These are phyloP conservation scores for Salix suchowensis DNA, from an alignment of 345 rosid genomes.

Conservation along the genomic window DNA sequence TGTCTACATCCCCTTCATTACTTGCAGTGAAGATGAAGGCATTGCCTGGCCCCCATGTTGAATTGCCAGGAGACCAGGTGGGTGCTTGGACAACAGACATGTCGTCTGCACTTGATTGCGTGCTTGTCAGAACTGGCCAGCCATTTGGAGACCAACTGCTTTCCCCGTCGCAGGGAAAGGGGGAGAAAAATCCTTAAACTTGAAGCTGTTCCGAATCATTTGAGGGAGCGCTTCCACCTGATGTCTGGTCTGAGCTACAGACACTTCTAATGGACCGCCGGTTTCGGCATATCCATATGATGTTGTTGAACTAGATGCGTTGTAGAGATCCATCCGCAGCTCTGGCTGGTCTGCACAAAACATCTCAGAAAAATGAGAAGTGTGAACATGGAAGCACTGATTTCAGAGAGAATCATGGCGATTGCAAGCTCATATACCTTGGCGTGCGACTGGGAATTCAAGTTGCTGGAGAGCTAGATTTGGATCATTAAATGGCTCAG, in stretches of 20 bases:
- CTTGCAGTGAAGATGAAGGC: constrained; percentile 13
- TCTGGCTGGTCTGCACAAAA: constrained; percentile 29
- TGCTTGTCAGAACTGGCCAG: constrained; percentile 11
- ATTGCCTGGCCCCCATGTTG: constrained; percentile 29
- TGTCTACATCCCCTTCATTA: constrained; percentile 23
- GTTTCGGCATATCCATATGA: constrained; percentile 18
- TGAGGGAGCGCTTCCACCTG: constrained; percentile 13
- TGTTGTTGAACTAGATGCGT: constrained; percentile 20
- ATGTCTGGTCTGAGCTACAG: constrained; percentile 6
- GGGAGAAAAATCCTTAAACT: constrained; percentile 8
- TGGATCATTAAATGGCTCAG: constrained; percentile 20
- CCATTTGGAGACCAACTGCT: constrained; percentile 12
- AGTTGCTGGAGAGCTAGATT: constrained; percentile 26
- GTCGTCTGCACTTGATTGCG: constrained; percentile 1
- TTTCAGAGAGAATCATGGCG: not conserved
- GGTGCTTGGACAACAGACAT: constrained; percentile 23
- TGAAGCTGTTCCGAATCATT: constrained; percentile 29
- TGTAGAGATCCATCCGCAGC: constrained; percentile 19
- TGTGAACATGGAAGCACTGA: too few relatives aligned
- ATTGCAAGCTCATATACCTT: constrained; percentile 26
- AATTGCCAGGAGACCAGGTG: constrained; percentile 32
- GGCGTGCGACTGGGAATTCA: constrained; percentile 23
- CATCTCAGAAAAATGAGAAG: not conserved
- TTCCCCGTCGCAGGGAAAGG: not conserved
- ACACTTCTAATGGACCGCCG: constrained; percentile 13